Percentiles rank a stretch among this genome's conserved stretches.
phyloP scores from a whole-genome alignment of 768 basidiomycete species.

The Termitomyces sp. region DNA sequence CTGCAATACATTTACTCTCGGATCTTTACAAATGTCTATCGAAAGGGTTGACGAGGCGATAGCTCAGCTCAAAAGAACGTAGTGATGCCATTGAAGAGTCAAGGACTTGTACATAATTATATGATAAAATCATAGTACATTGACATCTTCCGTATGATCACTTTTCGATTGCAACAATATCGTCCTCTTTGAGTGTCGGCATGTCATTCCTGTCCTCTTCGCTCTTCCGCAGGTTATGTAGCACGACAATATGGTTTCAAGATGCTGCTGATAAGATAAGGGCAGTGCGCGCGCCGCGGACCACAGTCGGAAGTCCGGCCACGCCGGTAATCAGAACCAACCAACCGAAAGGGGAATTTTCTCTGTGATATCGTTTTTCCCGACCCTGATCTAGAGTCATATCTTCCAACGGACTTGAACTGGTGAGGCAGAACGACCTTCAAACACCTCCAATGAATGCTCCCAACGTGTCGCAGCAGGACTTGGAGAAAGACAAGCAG shows the following conservation, averaged over 20 bases:
- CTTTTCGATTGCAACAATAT: neutral
- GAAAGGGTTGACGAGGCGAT: constrained; percentile 47
- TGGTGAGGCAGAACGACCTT: neutral
- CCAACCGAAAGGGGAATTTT: no score
- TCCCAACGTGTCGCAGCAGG: neutral
- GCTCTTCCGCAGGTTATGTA: neutral
- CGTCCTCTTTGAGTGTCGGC: neutral
- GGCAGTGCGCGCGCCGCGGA: no score
- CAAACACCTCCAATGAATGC: neutral
- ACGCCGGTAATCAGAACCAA: no score
- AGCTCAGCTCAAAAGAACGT: neutral
- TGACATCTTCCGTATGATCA: neutral
- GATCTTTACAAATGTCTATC: constrained; percentile 48
- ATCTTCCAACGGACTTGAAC: no score
- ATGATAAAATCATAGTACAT: neutral
- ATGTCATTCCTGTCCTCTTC: neutral
- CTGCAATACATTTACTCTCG: constrained; percentile 35
- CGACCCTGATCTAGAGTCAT: neutral
- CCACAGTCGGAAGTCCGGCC: no score
- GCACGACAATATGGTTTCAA: no score
- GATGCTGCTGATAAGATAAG: no score
- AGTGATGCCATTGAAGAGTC: neutral
- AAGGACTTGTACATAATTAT: neutral
- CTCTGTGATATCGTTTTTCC: no score
- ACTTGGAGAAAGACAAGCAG: neutral